Conservation (phyloP, 305 asterid genomes). For the Stenogyne calaminthoides region DNA sequence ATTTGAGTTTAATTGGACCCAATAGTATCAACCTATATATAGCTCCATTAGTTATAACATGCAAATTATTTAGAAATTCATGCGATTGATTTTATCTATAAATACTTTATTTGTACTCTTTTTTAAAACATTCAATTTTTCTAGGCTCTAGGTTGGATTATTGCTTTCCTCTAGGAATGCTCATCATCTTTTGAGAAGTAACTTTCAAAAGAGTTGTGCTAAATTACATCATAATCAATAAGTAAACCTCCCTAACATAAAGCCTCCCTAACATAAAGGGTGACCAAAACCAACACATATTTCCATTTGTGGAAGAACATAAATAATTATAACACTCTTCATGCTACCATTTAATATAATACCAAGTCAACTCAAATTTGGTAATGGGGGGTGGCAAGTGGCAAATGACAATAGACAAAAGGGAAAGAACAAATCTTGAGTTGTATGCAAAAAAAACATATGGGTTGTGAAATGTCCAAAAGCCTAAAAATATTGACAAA, state of each 20-base stretch:
- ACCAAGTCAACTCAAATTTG: slow-evolving; percentile 33
- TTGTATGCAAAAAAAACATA: slow-evolving; percentile 28
- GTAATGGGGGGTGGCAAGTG: slow-evolving; percentile 8
- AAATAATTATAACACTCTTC: slow-evolving; percentile 4
- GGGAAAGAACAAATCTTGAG: slow-evolving; percentile 28
- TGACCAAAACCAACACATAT: not conserved
- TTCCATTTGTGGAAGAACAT: slow-evolving; percentile 21
- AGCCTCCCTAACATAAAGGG: slow-evolving; percentile 14
- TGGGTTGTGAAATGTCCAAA: slow-evolving; percentile 36
- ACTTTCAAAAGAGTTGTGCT: not conserved
- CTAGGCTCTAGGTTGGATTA: not conserved
- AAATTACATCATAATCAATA: not conserved
- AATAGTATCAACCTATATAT: too few relatives aligned
- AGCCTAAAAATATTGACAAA: slow-evolving; percentile 41
- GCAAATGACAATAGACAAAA: slow-evolving; percentile 36
- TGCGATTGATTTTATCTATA: not conserved
- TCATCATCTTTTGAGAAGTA: not conserved
- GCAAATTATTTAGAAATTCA: too few relatives aligned
- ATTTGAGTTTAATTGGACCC: not conserved
- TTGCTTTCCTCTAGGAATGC: not conserved
- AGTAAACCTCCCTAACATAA: too few relatives aligned
- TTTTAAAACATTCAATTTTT: not conserved
- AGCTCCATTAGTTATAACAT: too few relatives aligned
- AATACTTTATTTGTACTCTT: not conserved
- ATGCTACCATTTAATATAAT: not conserved